Conservation (phyloP, 1,284 basidiomycete genomes). For the Sphagnurus paluster region DNA sequence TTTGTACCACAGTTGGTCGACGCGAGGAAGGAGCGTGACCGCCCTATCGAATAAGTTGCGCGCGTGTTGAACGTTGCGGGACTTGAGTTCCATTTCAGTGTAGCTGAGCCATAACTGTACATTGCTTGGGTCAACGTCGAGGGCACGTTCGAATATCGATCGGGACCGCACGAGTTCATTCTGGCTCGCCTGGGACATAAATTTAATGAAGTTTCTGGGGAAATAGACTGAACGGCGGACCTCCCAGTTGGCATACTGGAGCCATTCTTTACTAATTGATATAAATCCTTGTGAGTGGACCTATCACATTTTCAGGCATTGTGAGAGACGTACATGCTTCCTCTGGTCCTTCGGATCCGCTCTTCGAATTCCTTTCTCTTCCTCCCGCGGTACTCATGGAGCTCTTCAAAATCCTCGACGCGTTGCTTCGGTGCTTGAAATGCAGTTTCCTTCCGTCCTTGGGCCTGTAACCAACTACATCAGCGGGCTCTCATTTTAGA, state of each 20-base stretch:
- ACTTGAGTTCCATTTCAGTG: slow-evolving; percentile 98
- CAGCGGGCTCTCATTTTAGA: slow-evolving; percentile 1
- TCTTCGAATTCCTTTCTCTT: slow-evolving; percentile 98
- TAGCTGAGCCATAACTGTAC: slow-evolving; percentile 94
- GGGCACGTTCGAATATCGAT: slow-evolving; percentile 94
- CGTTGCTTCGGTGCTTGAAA: slow-evolving; percentile 92
- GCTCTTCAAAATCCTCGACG: slow-evolving; percentile 96
- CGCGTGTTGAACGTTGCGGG: slow-evolving; percentile 94
- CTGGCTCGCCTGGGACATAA: slow-evolving; percentile 75
- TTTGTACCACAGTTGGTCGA: slow-evolving; percentile 98
- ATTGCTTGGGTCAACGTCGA: slow-evolving; percentile 91
- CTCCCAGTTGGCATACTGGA: slow-evolving; percentile 83
- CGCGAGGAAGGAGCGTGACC: slow-evolving; percentile 91
- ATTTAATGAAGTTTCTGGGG: neutral
- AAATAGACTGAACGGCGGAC: slow-evolving; percentile 31
- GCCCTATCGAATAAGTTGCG: slow-evolving; percentile 97
- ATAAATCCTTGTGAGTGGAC: slow-evolving; percentile 6
- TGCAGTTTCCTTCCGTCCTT: slow-evolving; percentile 93
- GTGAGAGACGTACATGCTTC: slow-evolving; percentile 65
- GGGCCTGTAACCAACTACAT: slow-evolving; percentile 62
- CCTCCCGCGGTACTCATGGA: slow-evolving; percentile 92
- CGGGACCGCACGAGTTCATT: slow-evolving; percentile 92
- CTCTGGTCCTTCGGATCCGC: slow-evolving; percentile 86
- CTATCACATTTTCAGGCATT: neutral
- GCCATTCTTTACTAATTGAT: slow-evolving; percentile 82